phyloP scores from a whole-genome alignment of 1,139 yeast genomes.

The Nematodospora anomalae region DNA sequence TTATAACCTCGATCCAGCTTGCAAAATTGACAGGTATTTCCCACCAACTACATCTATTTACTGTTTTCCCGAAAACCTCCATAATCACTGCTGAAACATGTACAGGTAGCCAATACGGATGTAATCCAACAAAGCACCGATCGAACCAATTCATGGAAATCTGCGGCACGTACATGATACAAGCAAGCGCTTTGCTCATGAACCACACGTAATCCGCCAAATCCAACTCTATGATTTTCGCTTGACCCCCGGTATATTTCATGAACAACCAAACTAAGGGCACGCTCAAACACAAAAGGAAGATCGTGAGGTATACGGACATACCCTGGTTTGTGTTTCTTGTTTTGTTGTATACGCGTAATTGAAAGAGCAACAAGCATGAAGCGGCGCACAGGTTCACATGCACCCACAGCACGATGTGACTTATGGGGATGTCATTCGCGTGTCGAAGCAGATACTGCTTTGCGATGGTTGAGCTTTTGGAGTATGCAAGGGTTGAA shows the following conservation, averaged over 20 bases:
- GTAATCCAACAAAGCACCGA: slow-evolving; percentile 19
- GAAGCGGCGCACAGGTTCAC: slow-evolving; percentile 17
- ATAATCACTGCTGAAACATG: background rate
- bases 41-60: slow-evolving; percentile 20
- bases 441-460: slow-evolving; percentile 24
- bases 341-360: slow-evolving; percentile 19
- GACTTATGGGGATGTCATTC: slow-evolving; percentile 13
- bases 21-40: slow-evolving; percentile 27
- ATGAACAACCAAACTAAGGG: background rate
- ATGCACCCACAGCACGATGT: slow-evolving; percentile 17
- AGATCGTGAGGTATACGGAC: background rate
- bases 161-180: slow-evolving; percentile 28
- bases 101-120: slow-evolving; percentile 12
- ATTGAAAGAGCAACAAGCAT: slow-evolving; percentile 8
- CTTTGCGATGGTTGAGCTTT: slow-evolving; percentile 7
- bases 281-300: background rate
- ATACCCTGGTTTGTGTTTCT: slow-evolving; percentile 25
- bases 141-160: slow-evolving; percentile 28
- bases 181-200: slow-evolving; percentile 16
- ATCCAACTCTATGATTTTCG: slow-evolving; percentile 23
- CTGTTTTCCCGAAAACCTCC: background rate
- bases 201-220: slow-evolving; percentile 31
- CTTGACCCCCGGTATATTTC: slow-evolving; percentile 1
- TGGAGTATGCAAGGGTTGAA: slow-evolving; percentile 18
- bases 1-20: slow-evolving; percentile 20